Evolutionary conservation across 2,329 filamentous ascomycete genomes (phyloP), one percentile per base, ranked within the genome.

Genomic region (Apiospora malaysiana): DNA sequence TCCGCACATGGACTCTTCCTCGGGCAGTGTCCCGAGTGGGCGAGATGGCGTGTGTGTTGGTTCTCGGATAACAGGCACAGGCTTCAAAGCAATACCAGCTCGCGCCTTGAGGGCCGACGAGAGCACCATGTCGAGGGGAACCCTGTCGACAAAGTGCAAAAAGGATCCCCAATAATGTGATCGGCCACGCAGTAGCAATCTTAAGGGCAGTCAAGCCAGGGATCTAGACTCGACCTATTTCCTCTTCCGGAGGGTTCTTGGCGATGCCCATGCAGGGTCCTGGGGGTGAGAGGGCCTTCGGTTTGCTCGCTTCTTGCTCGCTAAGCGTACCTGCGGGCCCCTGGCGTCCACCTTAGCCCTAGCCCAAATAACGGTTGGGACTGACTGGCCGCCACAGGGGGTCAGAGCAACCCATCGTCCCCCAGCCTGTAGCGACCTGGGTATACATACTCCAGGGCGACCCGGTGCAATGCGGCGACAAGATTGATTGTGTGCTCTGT

Each of bases 311-410:
- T 63, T 40, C 37, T n/a, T 4, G 56, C 56, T 63, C 56, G 56
- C 32, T 63, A 63, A 40, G 42, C 56, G 9, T 63, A n/a, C 56
- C 56, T 63, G 56, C 32, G 56, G n/a, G 56, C 56, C 56, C 56
- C 32, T 37, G 56, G 56, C 56, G 56, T 63, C 56, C 56, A 63
- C 27, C 18, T 63, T 63, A 63, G 56, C 32, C 8, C 32, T 63
- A 63, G 56, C 56, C 56, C 27, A 63, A 63, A 63, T 63, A 63
- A 63, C 27, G 32, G 56, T 63, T 63, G 56, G 18, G 21, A 59
- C 27, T 63, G 27, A 32, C 40, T 9, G 32, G 56, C 56, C 56
- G 56, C 56, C 56, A 63, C 56, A 63, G 56, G 56, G 56, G 56
- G 56, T 63, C 56, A 63, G 10, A 40, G 56, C 56, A 63, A 63